phyloP scores from a whole-genome alignment of 805 yeast genomes.

The Yarrowia deformans region DNA sequence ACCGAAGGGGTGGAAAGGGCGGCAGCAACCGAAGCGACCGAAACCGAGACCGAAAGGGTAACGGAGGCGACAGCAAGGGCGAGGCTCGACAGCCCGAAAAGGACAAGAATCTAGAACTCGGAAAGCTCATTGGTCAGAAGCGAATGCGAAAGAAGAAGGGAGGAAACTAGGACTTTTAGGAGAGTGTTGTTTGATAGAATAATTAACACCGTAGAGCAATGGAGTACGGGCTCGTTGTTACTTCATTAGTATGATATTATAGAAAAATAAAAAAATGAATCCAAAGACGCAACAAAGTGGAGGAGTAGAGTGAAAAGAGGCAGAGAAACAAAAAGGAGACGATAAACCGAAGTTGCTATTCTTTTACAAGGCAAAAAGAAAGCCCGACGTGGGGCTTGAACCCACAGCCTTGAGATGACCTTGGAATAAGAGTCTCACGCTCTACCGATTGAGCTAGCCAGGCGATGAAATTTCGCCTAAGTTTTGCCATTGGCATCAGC shows the following conservation, averaged over 20 bases:
- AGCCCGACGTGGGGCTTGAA: slow-evolving; percentile 39
- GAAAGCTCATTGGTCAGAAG: slow-evolving; percentile 49
- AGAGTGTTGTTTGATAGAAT: slow-evolving; percentile 11
- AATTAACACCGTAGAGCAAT: slow-evolving; percentile 5
- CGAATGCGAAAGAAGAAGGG: slow-evolving; percentile 47
- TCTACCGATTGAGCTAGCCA: slow-evolving; percentile 39
- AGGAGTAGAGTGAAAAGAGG: too few relatives aligned
- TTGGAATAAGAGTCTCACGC: slow-evolving; percentile 31
- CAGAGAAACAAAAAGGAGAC: neutral
- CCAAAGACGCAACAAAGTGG: too few relatives aligned
- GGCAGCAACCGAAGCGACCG: neutral
- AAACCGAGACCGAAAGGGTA: slow-evolving; percentile 3
- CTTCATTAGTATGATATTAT: slow-evolving; percentile 15
- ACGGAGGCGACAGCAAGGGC: slow-evolving; percentile 7
- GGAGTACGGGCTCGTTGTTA: neutral
- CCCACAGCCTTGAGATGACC: slow-evolving; percentile 34
- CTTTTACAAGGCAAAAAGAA: neutral
- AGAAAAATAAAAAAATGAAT: neutral
- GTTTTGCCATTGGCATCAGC: neutral
- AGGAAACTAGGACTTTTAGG: slow-evolving; percentile 2
- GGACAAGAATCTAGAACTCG: slow-evolving; percentile 43
- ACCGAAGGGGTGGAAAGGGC: slow-evolving; percentile 15
- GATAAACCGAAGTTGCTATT: neutral
- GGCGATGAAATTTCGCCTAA: neutral
- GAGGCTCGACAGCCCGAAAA: slow-evolving; percentile 35